A percentile compares a stretch with the other conserved stretches of the same genome.
These are phyloP conservation scores for Rhodomyrtus tomentosa DNA, from an alignment of 345 rosid genomes.

Conservation along the genomic window DNA sequence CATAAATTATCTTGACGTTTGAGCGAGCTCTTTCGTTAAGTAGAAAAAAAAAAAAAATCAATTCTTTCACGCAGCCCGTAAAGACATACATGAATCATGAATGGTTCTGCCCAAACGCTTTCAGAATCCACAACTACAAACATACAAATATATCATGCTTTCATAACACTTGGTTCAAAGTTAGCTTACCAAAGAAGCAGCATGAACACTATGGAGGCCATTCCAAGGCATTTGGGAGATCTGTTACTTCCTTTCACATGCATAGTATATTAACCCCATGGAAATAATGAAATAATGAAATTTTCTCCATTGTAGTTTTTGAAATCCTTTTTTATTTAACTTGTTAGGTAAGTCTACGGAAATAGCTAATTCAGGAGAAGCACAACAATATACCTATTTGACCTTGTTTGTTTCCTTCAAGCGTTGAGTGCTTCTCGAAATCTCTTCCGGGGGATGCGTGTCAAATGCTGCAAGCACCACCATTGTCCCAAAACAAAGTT, in stretches of 20 bases:
- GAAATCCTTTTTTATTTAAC: not conserved
- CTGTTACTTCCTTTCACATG: not conserved
- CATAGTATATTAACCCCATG: not conserved
- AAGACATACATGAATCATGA: no score
- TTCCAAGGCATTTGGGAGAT: not conserved
- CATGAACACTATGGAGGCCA: no score
- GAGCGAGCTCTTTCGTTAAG: no score
- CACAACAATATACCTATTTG: conserved; percentile 46
- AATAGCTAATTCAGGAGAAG: not conserved
- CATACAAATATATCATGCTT: no score
- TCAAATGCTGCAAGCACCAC: no score
- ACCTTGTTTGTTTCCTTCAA: conserved; percentile 77
- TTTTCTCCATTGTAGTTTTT: not conserved
- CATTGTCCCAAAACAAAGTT: not conserved
- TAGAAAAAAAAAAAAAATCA: no score
- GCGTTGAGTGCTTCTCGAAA: conserved; percentile 53
- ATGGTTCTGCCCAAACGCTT: no score
- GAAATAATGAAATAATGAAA: not conserved
- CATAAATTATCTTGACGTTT: no score
- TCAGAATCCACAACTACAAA: no score
- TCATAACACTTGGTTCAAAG: no score
- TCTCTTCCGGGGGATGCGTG: conserved; percentile 60
- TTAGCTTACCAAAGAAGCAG: no score
- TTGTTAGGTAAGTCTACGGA: not conserved
- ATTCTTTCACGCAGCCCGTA: no score